Percentiles rank a stretch among this genome's conserved stretches.
Conservation (phyloP, 2,329 filamentous ascomycete genomes). For the Fusarium torulosum region DNA sequence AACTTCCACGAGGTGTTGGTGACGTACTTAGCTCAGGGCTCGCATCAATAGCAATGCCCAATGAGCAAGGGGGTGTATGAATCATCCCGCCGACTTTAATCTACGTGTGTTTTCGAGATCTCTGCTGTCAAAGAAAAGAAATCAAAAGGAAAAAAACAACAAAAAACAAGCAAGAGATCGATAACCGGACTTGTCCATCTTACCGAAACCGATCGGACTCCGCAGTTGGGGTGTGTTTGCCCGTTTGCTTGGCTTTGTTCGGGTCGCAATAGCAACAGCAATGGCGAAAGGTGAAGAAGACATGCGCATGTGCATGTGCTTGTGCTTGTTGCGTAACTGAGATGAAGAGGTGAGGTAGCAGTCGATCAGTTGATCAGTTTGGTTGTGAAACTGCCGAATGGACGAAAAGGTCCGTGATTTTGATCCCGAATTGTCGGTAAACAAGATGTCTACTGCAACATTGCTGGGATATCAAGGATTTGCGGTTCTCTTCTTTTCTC, state of each 20-base stretch:
- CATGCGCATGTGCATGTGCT: conserved; percentile 18
- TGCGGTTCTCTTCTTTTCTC: background rate
- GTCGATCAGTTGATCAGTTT: conserved; percentile 24
- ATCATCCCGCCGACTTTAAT: background rate
- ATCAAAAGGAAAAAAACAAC: too few species aligned
- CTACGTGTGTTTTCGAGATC: conserved; percentile 16
- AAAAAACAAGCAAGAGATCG: conserved; percentile 10
- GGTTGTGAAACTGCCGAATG: conserved; percentile 30
- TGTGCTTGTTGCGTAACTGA: conserved; percentile 12
- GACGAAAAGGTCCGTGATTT: conserved; percentile 25
- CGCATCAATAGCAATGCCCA: background rate
- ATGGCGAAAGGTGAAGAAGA: background rate
- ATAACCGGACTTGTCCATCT: conserved; percentile 43
- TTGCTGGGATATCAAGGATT: background rate
- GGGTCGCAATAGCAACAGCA: background rate
- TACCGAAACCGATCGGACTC: conserved; percentile 48
- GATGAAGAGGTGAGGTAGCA: conserved; percentile 11
- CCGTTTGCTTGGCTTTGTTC: background rate
- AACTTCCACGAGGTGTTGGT: conserved; percentile 14
- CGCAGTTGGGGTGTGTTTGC: conserved; percentile 34
- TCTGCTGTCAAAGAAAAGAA: background rate
- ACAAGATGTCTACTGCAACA: conserved; percentile 12
- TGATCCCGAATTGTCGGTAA: conserved; percentile 33
- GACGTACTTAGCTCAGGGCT: conserved; percentile 14
- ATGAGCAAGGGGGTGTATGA: background rate